Conservation (phyloP, 371 early-diverging fungal species). For the Syncephalis plumigaleata region DNA sequence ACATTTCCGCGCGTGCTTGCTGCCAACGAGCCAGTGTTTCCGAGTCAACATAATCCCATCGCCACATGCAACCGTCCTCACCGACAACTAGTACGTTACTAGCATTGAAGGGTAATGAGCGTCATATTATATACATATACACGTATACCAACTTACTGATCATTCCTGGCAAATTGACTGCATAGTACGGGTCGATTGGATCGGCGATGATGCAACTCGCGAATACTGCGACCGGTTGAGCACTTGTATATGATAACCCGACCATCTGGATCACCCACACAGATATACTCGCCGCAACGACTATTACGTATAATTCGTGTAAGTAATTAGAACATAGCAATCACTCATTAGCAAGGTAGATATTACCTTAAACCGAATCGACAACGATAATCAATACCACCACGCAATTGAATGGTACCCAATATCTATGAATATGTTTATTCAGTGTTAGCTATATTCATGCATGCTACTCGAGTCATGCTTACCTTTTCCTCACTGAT, state of each 20-base stretch:
- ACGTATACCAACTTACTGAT: too few relatives aligned
- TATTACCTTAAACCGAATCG: slow-evolving; percentile 22
- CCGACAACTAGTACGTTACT: slow-evolving; percentile 56
- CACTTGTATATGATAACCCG: slow-evolving; percentile 46
- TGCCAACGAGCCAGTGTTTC: slow-evolving; percentile 55
- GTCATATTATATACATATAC: neutral
- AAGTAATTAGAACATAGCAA: too few relatives aligned
- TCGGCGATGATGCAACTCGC: slow-evolving; percentile 54
- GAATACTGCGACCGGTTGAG: slow-evolving; percentile 34
- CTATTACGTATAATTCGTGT: slow-evolving; percentile 13
- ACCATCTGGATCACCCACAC: slow-evolving; percentile 57
- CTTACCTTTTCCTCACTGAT: slow-evolving; percentile 22
- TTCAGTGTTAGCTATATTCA: slow-evolving; percentile 34
- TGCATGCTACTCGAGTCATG: too few relatives aligned
- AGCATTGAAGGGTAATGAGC: neutral
- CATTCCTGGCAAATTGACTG: slow-evolving; percentile 58
- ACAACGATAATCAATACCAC: slow-evolving; percentile 7
- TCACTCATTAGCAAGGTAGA: too few relatives aligned
- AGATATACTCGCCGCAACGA: slow-evolving; percentile 46
- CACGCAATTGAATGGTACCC: neutral
- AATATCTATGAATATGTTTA: slow-evolving; percentile 1
- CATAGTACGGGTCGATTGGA: slow-evolving; percentile 60
- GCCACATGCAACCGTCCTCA: slow-evolving; percentile 67
- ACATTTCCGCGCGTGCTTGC: neutral
- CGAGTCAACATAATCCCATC: slow-evolving; percentile 65